A percentile compares a stretch with the other conserved stretches of the same genome.
These are phyloP conservation scores for Lanmaoa pseudosensibilis DNA, from an alignment of 768 basidiomycete species.

Conservation along the genomic window DNA sequence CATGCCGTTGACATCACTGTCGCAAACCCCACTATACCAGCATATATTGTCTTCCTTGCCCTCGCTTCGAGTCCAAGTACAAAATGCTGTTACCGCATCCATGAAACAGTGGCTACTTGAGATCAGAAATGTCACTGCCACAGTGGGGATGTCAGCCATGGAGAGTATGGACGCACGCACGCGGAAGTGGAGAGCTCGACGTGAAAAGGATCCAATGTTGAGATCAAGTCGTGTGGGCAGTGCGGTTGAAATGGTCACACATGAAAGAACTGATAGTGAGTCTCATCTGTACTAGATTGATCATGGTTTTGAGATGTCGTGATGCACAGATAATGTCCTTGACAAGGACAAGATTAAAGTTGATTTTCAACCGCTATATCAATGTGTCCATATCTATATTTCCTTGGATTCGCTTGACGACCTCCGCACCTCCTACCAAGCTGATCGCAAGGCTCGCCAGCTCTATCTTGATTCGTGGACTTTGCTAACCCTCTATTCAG, in stretches of 20 bases:
- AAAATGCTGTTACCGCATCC: slow-evolving; percentile 90
- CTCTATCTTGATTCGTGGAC: not conserved
- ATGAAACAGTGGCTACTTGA: slow-evolving; percentile 97
- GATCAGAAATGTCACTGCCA: slow-evolving; percentile 82
- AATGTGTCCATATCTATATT: slow-evolving; percentile 96
- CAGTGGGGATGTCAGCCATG: slow-evolving; percentile 83
- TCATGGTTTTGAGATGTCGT: slow-evolving; percentile 10
- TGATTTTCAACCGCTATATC: slow-evolving; percentile 93
- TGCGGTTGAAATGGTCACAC: slow-evolving; percentile 87
- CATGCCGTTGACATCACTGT: slow-evolving; percentile 85
- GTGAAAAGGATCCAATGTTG: slow-evolving; percentile 82
- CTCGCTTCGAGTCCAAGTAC: slow-evolving; percentile 84
- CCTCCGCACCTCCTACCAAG: slow-evolving; percentile 89
- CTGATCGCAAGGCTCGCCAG: slow-evolving; percentile 79
- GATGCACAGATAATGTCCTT: slow-evolving; percentile 74
- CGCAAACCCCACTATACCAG: slow-evolving; percentile 90
- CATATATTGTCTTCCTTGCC: slow-evolving; percentile 91
- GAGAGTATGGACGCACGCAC: slow-evolving; percentile 87
- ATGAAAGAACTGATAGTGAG: slow-evolving; percentile 94
- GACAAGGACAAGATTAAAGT: slow-evolving; percentile 86
- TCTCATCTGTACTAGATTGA: slow-evolving; percentile 6
- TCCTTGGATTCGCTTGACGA: slow-evolving; percentile 89
- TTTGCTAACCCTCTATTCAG: slow-evolving; percentile 42
- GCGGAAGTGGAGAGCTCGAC: slow-evolving; percentile 76
- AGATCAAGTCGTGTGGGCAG: slow-evolving; percentile 81